These are phyloP conservation scores for Didymella arachidicola DNA, from an alignment of 2,329 filamentous ascomycete genomes.

Conservation along the genomic window DNA sequence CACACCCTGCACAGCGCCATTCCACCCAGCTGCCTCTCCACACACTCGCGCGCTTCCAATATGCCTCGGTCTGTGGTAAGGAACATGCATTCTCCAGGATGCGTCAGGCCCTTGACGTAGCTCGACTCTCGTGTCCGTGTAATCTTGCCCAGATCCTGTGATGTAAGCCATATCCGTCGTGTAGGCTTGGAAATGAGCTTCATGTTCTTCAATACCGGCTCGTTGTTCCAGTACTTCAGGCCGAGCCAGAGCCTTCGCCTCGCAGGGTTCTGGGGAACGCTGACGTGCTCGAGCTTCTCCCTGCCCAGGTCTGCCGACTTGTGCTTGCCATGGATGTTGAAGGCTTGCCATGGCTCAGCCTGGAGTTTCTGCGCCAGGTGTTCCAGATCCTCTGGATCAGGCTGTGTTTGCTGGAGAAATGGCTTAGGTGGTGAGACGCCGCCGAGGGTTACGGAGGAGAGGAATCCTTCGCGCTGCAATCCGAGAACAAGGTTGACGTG, in stretches of 20 bases:
- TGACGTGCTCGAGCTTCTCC: constrained; percentile 34
- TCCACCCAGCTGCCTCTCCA: constrained; percentile 82
- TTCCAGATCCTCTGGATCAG: constrained; percentile 39
- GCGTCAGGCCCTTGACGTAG: constrained; percentile 74
- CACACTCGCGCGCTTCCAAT: constrained; percentile 81
- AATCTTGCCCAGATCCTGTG: constrained; percentile 68
- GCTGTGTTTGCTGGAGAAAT: constrained; percentile 44
- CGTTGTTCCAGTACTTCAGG: constrained; percentile 86
- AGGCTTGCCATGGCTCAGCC: constrained; percentile 54
- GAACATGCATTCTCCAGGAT: constrained; percentile 83
- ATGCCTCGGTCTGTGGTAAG: constrained; percentile 79
- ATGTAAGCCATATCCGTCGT: constrained; percentile 71
- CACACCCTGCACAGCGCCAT: constrained; percentile 75
- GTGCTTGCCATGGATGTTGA: constrained; percentile 21
- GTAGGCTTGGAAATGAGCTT: constrained; percentile 76
- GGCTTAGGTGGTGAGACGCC: constrained; percentile 63
- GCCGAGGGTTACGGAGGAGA: constrained; percentile 79
- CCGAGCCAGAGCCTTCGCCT: constrained; percentile 83
- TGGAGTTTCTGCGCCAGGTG: constrained; percentile 43
- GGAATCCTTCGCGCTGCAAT: constrained; percentile 82
- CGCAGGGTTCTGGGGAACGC: constrained; percentile 68
- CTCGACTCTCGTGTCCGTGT: constrained; percentile 71
- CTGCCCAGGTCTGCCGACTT: constrained; percentile 25
- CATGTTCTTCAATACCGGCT: constrained; percentile 77
- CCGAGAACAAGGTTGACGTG: constrained; percentile 79